Percentiles rank a stretch among this genome's conserved stretches.
Conservation (phyloP, 2,329 filamentous ascomycete genomes). For the Pseudogymnoascus sp. region DNA sequence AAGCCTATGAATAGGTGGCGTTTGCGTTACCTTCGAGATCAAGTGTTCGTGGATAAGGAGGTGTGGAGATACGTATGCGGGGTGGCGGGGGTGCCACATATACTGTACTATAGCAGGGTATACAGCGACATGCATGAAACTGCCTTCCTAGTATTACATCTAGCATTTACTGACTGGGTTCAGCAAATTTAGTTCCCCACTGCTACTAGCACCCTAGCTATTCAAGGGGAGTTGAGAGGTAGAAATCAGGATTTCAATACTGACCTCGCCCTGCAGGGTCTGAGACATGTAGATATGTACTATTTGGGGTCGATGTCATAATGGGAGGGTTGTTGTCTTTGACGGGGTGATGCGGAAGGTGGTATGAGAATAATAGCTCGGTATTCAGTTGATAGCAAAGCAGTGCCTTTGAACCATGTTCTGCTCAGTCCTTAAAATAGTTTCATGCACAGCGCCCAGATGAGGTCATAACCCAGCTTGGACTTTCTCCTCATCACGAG, state of each 20-base stretch:
- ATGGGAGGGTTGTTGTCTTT: not conserved
- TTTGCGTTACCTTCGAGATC: not conserved
- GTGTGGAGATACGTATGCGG: not conserved
- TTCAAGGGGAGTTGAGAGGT: not conserved
- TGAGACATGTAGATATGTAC: not conserved
- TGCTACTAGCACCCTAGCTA: not conserved
- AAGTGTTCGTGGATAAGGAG: not conserved
- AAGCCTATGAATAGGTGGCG: not conserved
- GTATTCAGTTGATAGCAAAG: not conserved
- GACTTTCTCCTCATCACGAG: not conserved
- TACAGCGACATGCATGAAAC: not conserved
- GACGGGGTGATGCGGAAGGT: not conserved
- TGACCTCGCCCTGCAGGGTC: not conserved
- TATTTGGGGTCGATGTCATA: not conserved
- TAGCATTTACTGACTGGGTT: not conserved
- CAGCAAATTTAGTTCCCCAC: not conserved
- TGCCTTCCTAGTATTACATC: not conserved
- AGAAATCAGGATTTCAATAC: not conserved
- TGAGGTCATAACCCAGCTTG: not conserved
- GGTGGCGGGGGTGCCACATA: not conserved
- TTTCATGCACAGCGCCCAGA: not conserved
- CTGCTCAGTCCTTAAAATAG: not conserved
- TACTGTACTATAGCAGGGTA: not conserved
- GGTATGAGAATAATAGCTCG: not conserved
- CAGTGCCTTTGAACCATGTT: not conserved